Base-by-base conservation (phyloP, 345 rosid species). In the Passiflora organensis region DNA sequence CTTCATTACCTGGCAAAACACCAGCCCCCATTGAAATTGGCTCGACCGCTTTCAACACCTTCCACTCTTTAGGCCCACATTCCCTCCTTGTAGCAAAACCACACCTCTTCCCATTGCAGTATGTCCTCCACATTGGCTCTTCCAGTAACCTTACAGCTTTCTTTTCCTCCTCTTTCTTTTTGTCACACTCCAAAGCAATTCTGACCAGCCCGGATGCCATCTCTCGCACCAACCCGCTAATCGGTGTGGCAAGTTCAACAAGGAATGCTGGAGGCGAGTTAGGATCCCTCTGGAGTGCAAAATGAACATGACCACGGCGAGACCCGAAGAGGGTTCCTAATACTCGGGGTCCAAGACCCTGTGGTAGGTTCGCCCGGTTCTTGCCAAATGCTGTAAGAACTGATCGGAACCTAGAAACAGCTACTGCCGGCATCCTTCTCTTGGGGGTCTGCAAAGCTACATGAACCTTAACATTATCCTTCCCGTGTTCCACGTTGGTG, bases 1-100 rank as follows among this genome's bases (percentile, higher is more conserved):
- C 43, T 19, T 28, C 34, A 8, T 8, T 28, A 3, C 72, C 79
- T 8, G 99, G 99, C 73, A 94, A 74, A 24, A 94, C 99, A 19
- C 99, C 99, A 2, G 99, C 96, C 0, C 99, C 99, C 96, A 82
- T 94, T 21, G 99, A 89, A 53, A 94, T 88, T 57, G 88, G 86
- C 76, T 94, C 97, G 18, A 94, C 81, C 4, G 97, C 90, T 58
- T 83, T 94, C 62, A 94, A 59, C 25, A 94, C 78, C 66, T 74
- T 85, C 73, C 78, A 70, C 52, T 89, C 99, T 58, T 80, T 80
- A 45, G 60, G 66, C 28, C 90, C 95, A 51, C 85, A 87, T 38
- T 87, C 97, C 60, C 82, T 79, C 75, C 83, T 82, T 8, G 88
- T 64, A 1, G 91, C 96, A 50, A 86, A 89, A 1, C 99, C 99